Evolutionary conservation across 768 basidiomycete species (phyloP).

Genomic region (Xanthoconium stramineum): DNA sequence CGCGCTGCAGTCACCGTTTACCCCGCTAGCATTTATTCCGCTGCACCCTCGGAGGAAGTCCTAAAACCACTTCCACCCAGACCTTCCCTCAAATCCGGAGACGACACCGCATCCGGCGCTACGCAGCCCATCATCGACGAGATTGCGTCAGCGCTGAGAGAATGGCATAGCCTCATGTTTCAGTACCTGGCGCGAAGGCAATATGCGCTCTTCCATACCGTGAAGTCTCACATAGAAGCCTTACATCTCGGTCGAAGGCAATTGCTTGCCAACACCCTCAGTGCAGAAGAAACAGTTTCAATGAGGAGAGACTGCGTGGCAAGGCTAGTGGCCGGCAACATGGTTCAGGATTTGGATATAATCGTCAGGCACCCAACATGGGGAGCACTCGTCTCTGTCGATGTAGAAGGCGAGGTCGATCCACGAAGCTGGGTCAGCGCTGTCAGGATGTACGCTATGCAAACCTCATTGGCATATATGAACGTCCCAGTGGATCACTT

Average conservation of each 20-base stretch:
- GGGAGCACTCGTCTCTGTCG: constrained; percentile 88
- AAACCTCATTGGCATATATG: constrained; percentile 76
- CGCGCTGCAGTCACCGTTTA: constrained; percentile 72
- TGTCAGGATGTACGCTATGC: constrained; percentile 89
- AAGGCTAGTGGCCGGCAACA: constrained; percentile 83
- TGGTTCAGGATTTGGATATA: constrained; percentile 89
- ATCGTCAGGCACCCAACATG: constrained; percentile 94
- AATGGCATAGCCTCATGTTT: constrained; percentile 93
- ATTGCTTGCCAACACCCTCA: constrained; percentile 82
- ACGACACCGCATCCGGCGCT: constrained; percentile 83
- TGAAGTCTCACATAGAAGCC: constrained; percentile 86
- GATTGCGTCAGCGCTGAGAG: constrained; percentile 92
- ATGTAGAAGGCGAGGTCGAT: constrained; percentile 81
- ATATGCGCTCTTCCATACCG: constrained; percentile 83
- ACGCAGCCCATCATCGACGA: constrained; percentile 93
- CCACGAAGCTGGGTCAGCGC: constrained; percentile 84
- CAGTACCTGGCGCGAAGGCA: constrained; percentile 86
- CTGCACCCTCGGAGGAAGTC: constrained; percentile 62
- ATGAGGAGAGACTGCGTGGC: constrained; percentile 85
- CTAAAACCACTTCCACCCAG: constrained; percentile 81
- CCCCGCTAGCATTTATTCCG: constrained; percentile 71
- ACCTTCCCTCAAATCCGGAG: constrained; percentile 91
- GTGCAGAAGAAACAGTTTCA: constrained; percentile 78
- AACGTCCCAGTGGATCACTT: constrained; percentile 45
- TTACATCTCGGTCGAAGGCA: constrained; percentile 91